A percentile compares a stretch with the other conserved stretches of the same genome.
These are phyloP conservation scores for Epichloe baconii DNA, from an alignment of 2,329 filamentous ascomycete genomes.

Conservation along the genomic window DNA sequence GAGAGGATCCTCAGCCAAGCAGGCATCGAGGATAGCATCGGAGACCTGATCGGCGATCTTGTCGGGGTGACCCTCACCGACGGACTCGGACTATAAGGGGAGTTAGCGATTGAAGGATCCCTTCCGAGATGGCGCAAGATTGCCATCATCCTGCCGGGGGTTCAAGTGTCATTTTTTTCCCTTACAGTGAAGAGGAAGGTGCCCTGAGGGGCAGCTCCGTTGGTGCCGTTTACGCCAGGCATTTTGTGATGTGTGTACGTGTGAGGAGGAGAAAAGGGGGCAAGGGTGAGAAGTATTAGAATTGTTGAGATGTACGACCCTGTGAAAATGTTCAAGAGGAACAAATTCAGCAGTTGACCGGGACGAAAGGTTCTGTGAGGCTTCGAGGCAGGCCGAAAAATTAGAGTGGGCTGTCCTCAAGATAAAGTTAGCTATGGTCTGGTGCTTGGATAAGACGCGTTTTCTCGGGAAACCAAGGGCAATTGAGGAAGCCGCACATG, in stretches of 20 bases:
- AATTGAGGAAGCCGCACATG: conserved; percentile 1
- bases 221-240: conserved; percentile 38
- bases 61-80: conserved; percentile 84
- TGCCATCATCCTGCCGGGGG: background rate
- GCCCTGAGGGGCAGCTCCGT: conserved; percentile 35
- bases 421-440: background rate
- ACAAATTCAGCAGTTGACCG: background rate
- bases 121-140: background rate
- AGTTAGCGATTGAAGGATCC: conserved; percentile 10
- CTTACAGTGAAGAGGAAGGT: conserved; percentile 74
- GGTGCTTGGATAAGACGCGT: background rate
- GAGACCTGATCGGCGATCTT: conserved; percentile 99
- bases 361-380: background rate
- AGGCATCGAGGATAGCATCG: conserved; percentile 97
- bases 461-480: background rate
- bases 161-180: background rate
- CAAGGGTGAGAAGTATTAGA: background rate
- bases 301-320: background rate
- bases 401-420: background rate
- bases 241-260: conserved; percentile 24
- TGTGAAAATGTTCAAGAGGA: background rate
- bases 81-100: conserved; percentile 57
- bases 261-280: conserved; percentile 6
- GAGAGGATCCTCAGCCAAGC: conserved; percentile 82
- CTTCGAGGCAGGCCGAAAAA: background rate